Evolutionary conservation across 441 rosid genomes (phyloP), one percentile per base, ranked within the genome.

Genomic region (Arabidopsis hybrid): DNA sequence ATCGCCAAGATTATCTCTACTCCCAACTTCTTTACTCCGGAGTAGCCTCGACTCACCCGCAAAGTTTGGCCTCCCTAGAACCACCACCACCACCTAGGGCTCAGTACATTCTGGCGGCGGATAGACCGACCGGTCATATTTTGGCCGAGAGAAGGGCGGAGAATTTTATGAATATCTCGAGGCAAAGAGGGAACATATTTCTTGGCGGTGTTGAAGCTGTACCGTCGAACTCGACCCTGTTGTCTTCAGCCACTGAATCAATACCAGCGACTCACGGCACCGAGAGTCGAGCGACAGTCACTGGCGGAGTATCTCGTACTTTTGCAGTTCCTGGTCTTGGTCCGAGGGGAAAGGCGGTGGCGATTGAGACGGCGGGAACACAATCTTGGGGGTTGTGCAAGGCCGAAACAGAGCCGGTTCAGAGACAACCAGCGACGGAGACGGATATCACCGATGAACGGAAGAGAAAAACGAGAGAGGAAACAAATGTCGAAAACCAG

Each of bases 161-260:
- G 32, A 67, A 40, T 51, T 51, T 60, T 26, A 6, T 9, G 32
- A 67, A 50, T 73, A 59, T 67, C 11, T 43, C 35, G 40, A 51
- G 62, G 55, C 6, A 59, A 13, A 66, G 53, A 18, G 60, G 3
- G 17, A 72, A 21, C 46, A 2, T 72, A 52, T 1, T 35, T 12
- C 13, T 49, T n/a, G 55, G 50, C 31, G 43, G 45, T 52, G 69
- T 51, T 16, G 62, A 62, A 57, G 62, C 50, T 43, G 50, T 43
- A 12, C 9, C 50, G 50, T 62, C 53, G 26, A 76, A 45, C 51
- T 3, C 39, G 7, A 36, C 39, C 39, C 1, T 7, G 39, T 36
- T 57, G 4, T 65, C 51, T 39, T 31, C 55, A 10, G 43, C 13
- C 7, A 31, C 17, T 7, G 72, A 32, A 4, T 66, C 67, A 11